Base-by-base conservation (phyloP, 495 filamentous ascomycete genomes). In the Opeltia flavorubescens region DNA sequence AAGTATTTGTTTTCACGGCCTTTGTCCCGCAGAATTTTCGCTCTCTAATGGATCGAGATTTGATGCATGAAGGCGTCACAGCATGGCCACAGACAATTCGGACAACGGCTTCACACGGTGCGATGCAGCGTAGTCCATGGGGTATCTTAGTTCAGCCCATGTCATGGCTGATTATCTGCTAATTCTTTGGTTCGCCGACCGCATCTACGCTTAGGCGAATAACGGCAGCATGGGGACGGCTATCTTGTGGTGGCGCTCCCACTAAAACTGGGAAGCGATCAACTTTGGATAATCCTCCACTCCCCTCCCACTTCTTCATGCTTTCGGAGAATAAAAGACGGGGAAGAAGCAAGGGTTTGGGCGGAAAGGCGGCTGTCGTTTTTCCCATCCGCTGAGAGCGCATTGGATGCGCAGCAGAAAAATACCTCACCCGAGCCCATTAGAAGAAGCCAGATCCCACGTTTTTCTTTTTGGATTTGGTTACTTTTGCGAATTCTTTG, bases 301-400 rank as follows among this genome's bases (percentile, higher is more conserved):
- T 31, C 29, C 6, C 13, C 29, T 13, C 6, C 29, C 29, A 31
- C 29, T 21, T 5, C 8, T 7, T 41, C 38, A 8, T 21, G 18
- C 9, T 13, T 41, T 41, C 38, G 38, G 38, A 25, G 38, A 41
- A 41, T 41, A 41, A 41, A 41, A 41, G 38, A 41, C 38, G 38
- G 38, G 38, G 38, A 41, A 41, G 38, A 25, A 21, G 12, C 38
- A 5, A 25, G 38, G 38, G 21, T 23, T 21, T 5, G 3, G 38
- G 25, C 38, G 38, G 38, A 41, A 7, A 21, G 21, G 38, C 38
- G 38, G 38, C 38, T 41, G 38, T 41, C 15, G 38, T 12, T 21
- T 41, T 41, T 13, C 38, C 6, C 25, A 23, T 12, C 18, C 38
- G 20, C 12, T 25, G 18, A 8, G 25, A 23, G 21, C 38, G 38